Percentiles rank a stretch among this genome's conserved stretches.
Conservation (phyloP, 257 asterid genomes). For the Ilex aquifolium region DNA sequence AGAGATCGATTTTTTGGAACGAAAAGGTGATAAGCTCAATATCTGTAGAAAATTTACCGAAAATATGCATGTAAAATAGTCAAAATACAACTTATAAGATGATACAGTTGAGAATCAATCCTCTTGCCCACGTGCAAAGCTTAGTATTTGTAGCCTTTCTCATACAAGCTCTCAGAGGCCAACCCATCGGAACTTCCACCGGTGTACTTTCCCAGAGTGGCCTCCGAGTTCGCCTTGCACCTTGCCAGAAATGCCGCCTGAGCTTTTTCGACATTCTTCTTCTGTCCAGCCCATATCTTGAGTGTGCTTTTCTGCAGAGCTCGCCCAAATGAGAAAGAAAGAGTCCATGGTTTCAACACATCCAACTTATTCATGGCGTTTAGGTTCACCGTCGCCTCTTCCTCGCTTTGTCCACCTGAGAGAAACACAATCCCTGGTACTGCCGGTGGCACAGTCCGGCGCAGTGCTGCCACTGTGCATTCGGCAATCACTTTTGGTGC, state of each 20-base stretch:
- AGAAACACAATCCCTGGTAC: constrained; percentile 82
- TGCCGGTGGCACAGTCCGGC: constrained; percentile 83
- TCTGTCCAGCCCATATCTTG: constrained; percentile 71
- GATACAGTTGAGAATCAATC: background rate
- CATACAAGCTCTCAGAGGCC: constrained; percentile 67
- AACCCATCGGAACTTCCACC: constrained; percentile 52
- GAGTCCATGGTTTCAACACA: constrained; percentile 72
- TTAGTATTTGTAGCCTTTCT: constrained; percentile 54
- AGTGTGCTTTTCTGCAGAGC: constrained; percentile 84
- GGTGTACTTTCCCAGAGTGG: constrained; percentile 58
- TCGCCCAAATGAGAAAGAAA: constrained; percentile 74
- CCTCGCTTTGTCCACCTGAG: constrained; percentile 93
- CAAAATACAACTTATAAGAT: background rate
- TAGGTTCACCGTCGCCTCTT: constrained; percentile 67
- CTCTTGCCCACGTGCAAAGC: background rate
- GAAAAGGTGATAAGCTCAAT: no score
- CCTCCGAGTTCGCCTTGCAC: constrained; percentile 81
- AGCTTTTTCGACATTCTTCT: constrained; percentile 66
- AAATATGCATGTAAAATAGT: background rate
- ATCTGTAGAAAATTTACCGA: no score
- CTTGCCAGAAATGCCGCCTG: constrained; percentile 57
- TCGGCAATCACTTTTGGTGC: constrained; percentile 67
- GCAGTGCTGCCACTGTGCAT: constrained; percentile 59
- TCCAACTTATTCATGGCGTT: constrained; percentile 70
- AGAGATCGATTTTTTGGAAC: no score